Base-by-base conservation (phyloP, 2,329 filamentous ascomycete species). In the Didymella pomorum region DNA sequence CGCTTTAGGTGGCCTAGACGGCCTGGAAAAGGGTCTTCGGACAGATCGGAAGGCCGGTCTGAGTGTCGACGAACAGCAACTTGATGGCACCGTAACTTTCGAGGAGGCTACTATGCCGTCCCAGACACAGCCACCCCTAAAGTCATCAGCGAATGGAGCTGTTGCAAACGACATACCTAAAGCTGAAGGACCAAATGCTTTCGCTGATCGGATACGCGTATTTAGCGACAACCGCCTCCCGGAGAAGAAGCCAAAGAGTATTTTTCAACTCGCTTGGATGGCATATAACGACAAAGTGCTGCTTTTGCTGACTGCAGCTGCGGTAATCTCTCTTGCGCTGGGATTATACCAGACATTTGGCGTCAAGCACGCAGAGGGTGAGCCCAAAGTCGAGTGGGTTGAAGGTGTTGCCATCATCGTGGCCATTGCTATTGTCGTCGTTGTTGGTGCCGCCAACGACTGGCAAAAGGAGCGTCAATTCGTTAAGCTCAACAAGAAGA, bases 381-480 rank as follows among this genome's bases (percentile, higher is more conserved):
- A 68, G 52, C 70, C 86, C 6, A 83, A 83, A 33, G 87, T 92
- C 12, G 88, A 93, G 73, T 94, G 91, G 91, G 88, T 93, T 5
- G 91, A 94, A 76, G 90, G 90, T 63, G 87, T 93, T 11, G 90
- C 91, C 8, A 92, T 93, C 63, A 87, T 92, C 42, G 84, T 89
- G 21, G 91, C 90, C 49, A 91, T 93, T 60, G 72, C 89, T 16
- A 88, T 93, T 62, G 91, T 93, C 45, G 88, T 93, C 3, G 76
- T 89, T 20, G 90, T 92, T 20, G 90, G 89, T 60, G 90, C 90
- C n/a, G 79, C 88, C 31, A 93, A 92, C 64, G 91, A 93, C 71
- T 93, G 87, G 84, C 90, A 93, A 69, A 93, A 93, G 75, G 90
- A 93, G 73, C 84, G 88, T 44, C 89, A 92, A 69, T 93, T 93